Evolutionary conservation across 306 rosid genomes (phyloP).

Genomic region (Lathyrus sativus): DNA sequence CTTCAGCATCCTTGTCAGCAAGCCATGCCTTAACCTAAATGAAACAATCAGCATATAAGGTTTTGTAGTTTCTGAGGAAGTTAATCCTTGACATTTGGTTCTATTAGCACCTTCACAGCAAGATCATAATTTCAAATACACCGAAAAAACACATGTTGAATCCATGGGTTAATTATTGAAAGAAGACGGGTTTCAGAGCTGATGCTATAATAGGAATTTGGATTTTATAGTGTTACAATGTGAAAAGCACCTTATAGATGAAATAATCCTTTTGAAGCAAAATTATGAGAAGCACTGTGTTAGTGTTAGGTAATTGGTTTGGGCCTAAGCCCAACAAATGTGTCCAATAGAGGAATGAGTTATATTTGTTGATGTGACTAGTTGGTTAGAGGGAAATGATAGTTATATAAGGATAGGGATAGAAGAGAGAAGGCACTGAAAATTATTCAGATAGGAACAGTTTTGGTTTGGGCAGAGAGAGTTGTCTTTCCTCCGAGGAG

Average conservation of each 20-base stretch:
- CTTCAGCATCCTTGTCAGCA: constrained; percentile 83
- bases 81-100: not conserved
- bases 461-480: too few relatives aligned
- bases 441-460: too few relatives aligned
- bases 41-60: constrained; percentile 2
- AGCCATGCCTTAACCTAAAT: constrained; percentile 78
- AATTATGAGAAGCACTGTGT: not conserved
- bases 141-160: not conserved
- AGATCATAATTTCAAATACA: not conserved
- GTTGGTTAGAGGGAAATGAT: too few relatives aligned
- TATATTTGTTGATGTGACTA: too few relatives aligned
- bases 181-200: not conserved
- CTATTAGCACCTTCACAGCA: not conserved
- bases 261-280: constrained; percentile 3
- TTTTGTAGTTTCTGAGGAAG: not conserved
- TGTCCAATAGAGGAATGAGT: too few relatives aligned
- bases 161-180: constrained; percentile 1
- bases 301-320: too few relatives aligned
- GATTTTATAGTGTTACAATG: not conserved
- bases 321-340: too few relatives aligned
- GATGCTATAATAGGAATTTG: constrained; percentile 1
- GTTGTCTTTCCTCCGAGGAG: too few relatives aligned
- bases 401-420: too few relatives aligned
- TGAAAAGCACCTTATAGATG: constrained; percentile 13
- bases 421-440: too few relatives aligned